Percentiles rank a stretch among this genome's conserved stretches.
phyloP scores from a whole-genome alignment of 2,329 filamentous ascomycete genomes.

The Didymella pomorum region DNA sequence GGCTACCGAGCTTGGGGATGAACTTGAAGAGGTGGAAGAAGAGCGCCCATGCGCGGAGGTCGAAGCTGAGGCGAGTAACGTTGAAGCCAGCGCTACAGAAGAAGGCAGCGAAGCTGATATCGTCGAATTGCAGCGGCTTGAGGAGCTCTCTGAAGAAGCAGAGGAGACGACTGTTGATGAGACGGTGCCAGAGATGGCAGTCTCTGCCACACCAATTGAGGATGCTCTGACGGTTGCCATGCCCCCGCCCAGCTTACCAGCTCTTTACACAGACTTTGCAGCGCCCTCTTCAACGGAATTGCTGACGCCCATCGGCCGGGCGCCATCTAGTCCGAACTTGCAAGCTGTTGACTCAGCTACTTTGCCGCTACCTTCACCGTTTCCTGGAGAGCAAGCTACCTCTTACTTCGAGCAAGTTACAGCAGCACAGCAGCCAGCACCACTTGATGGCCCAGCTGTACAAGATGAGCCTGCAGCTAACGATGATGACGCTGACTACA shows the following conservation, averaged over 20 bases:
- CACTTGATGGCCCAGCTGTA: not conserved
- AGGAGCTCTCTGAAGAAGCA: not conserved
- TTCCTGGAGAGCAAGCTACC: constrained; percentile 42
- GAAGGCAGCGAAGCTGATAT: constrained; percentile 11
- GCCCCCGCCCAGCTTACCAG: constrained; percentile 44
- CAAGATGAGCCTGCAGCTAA: constrained; percentile 22
- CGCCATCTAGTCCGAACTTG: constrained; percentile 47
- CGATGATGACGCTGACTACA: constrained; percentile 34
- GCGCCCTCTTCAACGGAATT: constrained; percentile 24
- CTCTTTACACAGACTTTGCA: constrained; percentile 32
- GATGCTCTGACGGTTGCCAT: constrained; percentile 30
- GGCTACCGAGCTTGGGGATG: constrained; percentile 12
- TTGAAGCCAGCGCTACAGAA: constrained; percentile 5
- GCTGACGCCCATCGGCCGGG: constrained; percentile 43
- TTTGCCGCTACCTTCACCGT: constrained; percentile 50
- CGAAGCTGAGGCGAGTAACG: not conserved
- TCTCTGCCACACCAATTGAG: not conserved
- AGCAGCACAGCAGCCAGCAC: constrained; percentile 6
- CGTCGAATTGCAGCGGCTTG: not conserved
- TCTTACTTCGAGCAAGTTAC: constrained; percentile 43
- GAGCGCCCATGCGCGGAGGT: not conserved
- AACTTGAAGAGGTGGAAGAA: constrained; percentile 16
- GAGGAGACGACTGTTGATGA: constrained; percentile 15
- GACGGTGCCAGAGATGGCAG: not conserved
- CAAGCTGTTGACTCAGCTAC: constrained; percentile 47